Base-by-base conservation (phyloP, 768 basidiomycete species). In the Serendipita sp. region DNA sequence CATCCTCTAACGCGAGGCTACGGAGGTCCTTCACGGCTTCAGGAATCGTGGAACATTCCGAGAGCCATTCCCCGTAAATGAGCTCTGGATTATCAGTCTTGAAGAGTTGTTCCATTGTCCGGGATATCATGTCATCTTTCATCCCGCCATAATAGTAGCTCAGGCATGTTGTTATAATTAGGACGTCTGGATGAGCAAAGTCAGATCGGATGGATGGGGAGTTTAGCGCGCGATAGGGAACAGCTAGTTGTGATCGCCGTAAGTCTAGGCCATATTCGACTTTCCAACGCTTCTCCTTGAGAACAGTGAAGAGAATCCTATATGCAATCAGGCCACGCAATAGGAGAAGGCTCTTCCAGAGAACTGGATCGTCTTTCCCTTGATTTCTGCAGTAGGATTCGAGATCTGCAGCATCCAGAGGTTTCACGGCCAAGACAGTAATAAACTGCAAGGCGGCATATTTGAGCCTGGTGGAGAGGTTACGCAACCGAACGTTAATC, bases 181-280 rank as follows among this genome's bases (percentile, higher is more conserved):
- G 74, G 3, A 81, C 73, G 28, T 83, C 81, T 0, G 81, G 81
- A 67, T 83, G 81, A 4, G 78, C 79, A 58, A 83, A 82, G 58
- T 82, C 79, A 38, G 81, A 75, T 34, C 76, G 72, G 11, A 71
- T 66, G 16, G 78, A 72, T 0, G 81, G 81, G 3, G 76, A 71
- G 58, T 82, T 80, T 47, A 73, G 82, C 0, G 81, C 81, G 16
- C 77, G 73, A n/a, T 30, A 82, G 0, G 81, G 81, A 0, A 82
- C 79, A 0, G 81, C 80, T 0, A 82, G 73, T 67, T 78, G 70
- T 1, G 79, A 75, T 2, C 81, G 75, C 3, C 53, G 67, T 1
- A 68, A 68, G 60, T 78, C 77, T 3, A 81, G 75, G 1, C 81
- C 81, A 67, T 79, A 83, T 48, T 82, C 77, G 0, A 82, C 81